A percentile compares a stretch with the other conserved stretches of the same genome.
phyloP scores from a whole-genome alignment of 148 eudicot genomes.

The Camellia granthamiana region DNA sequence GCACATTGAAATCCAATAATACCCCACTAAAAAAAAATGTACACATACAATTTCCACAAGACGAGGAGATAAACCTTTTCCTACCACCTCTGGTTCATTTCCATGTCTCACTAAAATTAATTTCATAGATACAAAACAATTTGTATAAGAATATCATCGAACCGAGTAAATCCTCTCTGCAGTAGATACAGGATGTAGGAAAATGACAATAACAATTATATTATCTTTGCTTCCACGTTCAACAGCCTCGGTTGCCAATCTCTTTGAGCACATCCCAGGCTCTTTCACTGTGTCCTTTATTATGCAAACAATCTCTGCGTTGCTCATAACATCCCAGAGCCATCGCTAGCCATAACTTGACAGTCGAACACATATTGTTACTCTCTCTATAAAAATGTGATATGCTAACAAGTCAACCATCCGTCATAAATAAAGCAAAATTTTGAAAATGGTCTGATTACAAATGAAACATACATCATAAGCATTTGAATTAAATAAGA shows the following conservation, averaged over 20 bases:
- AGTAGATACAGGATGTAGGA: constrained; percentile 83
- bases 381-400: background rate
- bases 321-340: constrained; percentile 89
- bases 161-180: constrained; percentile 81
- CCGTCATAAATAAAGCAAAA: background rate
- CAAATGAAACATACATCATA: background rate
- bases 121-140: no score
- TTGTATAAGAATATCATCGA: background rate
- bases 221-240: constrained; percentile 92
- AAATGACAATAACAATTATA: constrained; percentile 80
- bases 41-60: background rate
- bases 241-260: constrained; percentile 91
- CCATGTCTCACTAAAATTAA: background rate
- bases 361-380: constrained; percentile 1
- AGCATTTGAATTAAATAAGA: background rate
- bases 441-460: background rate
- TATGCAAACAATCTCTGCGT: constrained; percentile 59
- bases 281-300: constrained; percentile 93
- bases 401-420: no score
- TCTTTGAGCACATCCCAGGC: constrained; percentile 87
- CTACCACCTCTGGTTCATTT: background rate
- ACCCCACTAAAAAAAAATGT: background rate
- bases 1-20: no score
- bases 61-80: no score
- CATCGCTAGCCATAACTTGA: constrained; percentile 97